phyloP scores from a whole-genome alignment of 2,329 filamentous ascomycete species.

The Ascochyta viciae-villosae region DNA sequence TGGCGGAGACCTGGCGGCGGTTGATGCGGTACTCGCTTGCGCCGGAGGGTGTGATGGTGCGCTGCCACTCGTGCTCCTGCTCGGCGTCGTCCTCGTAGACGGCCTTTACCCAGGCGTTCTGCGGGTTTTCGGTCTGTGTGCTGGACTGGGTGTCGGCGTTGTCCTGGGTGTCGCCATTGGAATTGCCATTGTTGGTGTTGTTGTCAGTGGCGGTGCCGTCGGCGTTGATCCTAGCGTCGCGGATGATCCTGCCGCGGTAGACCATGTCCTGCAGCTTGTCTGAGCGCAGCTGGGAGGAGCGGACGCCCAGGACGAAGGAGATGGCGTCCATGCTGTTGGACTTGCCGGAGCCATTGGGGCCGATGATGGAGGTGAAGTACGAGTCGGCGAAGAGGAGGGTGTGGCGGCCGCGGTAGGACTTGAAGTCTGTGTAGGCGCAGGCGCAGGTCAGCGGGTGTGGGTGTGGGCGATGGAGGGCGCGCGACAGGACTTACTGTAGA shows the following conservation, averaged over 20 bases:
- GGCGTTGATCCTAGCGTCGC: slow-evolving; percentile 90
- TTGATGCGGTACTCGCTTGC: slow-evolving; percentile 98
- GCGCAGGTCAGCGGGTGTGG: slow-evolving; percentile 17
- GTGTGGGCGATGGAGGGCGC: slow-evolving; percentile 6
- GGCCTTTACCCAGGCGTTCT: slow-evolving; percentile 98
- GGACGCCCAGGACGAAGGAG: slow-evolving; percentile 97
- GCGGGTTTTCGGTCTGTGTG: slow-evolving; percentile 77
- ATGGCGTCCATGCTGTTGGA: slow-evolving; percentile 99
- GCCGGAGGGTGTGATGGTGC: slow-evolving; percentile 86
- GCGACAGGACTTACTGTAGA: slow-evolving; percentile 75
- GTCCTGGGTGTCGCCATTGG: slow-evolving; percentile 56
- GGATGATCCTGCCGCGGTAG: slow-evolving; percentile 92
- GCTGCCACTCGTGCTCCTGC: slow-evolving; percentile 95
- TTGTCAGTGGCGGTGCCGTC: slow-evolving; percentile 75
- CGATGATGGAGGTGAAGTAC: slow-evolving; percentile 99
- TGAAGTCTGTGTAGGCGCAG: slow-evolving; percentile 74
- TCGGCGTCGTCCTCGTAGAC: slow-evolving; percentile 98
- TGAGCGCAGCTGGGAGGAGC: slow-evolving; percentile 96
- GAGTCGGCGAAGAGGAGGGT: slow-evolving; percentile 93
- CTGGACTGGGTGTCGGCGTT: slow-evolving; percentile 63
- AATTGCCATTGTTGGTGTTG: slow-evolving; percentile 49
- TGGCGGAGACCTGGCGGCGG: slow-evolving; percentile 83
- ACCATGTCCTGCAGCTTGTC: slow-evolving; percentile 92
- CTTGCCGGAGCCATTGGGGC: slow-evolving; percentile 98
- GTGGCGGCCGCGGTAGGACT: slow-evolving; percentile 98